Evolutionary conservation across 2,329 filamentous ascomycete genomes (phyloP).

Genomic region (Pyrenochaeta sp.): DNA sequence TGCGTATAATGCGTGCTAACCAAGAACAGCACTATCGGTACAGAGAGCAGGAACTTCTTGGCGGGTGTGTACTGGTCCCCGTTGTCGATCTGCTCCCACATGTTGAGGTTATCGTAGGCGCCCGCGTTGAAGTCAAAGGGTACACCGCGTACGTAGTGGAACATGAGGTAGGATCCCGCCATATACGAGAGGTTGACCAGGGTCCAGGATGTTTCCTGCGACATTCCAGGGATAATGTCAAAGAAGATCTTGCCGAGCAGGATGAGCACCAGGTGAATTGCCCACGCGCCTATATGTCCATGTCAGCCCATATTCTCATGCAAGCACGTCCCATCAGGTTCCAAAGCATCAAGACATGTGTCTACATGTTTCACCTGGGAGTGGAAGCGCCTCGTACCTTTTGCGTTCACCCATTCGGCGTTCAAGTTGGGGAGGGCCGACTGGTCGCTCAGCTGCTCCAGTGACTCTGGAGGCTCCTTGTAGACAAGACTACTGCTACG

Average conservation of each 20-base stretch:
- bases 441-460: constrained; percentile 98
- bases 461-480: constrained; percentile 93
- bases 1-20: constrained; percentile 99
- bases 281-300: constrained; percentile 81
- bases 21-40: constrained; percentile 92
- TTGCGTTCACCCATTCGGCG: constrained; percentile 98
- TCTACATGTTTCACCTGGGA: neutral
- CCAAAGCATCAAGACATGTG: neutral
- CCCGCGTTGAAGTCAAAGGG: constrained; percentile 99
- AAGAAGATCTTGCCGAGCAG: constrained; percentile 92
- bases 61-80: constrained; percentile 98
- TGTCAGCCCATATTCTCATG: constrained; percentile 16
- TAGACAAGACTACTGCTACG: constrained; percentile 99
- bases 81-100: constrained; percentile 99
- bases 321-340: neutral
- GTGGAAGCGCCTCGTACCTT: constrained; percentile 69
- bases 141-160: constrained; percentile 97
- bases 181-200: constrained; percentile 99
- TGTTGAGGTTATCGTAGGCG: constrained; percentile 98
- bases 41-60: constrained; percentile 96
- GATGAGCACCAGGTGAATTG: constrained; percentile 95
- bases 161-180: constrained; percentile 99
- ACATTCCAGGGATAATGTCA: constrained; percentile 94
- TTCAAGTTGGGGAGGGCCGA: constrained; percentile 94
- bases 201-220: constrained; percentile 98